Evolutionary conservation across 306 rosid species (phyloP), one percentile per base, ranked within the genome.

Genomic region (Citrullus mucosospermus): DNA sequence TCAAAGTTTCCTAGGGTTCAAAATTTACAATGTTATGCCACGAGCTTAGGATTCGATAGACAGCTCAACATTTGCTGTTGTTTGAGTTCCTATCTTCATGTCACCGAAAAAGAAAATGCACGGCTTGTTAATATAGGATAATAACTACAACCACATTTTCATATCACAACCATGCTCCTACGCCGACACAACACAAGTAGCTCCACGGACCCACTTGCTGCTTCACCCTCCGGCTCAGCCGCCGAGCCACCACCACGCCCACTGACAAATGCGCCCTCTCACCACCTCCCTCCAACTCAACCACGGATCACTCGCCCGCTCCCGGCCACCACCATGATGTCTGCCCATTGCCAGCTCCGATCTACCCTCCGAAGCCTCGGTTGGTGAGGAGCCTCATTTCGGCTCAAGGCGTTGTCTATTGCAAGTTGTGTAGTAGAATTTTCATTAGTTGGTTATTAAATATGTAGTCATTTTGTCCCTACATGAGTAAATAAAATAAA

Each of bases 351-450:
- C 81, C n/a, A 1, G 69, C 80, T 55, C 78, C 78, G 39, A 1
- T n/a, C 8, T 32, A 56, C 57, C 83, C 81, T 10, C 85, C 87
- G 1, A 20, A 41, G 48, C 67, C 72, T 3, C 88, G 83, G 6
- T 4, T 80, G 15, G 88, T 87, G 2, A 88, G 92, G 60, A 88
- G 88, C 83, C 86, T 84, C 36, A 85, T 90, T 0, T 92, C 96
- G 0, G 95, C 92, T n/a, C 91, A 94, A 80, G 98, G 97, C 7
- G 98, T 94, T 44, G 98, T 94, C 51, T 92, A 81, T 59, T 85
- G 90, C 84, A 92, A 90, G 78, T 73, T 90, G 10, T 94, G 97
- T 94, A 88, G 28, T 25, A 25, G 28, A 25, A 25, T 25, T 25
- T 25, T 25, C 28, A 25, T 25, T 25, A 25, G 28, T 25, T 25